Evolutionary conservation across 179 eudicot genomes (phyloP), one percentile per base, ranked within the genome.

Genomic region (Amaranthus tricolor): DNA sequence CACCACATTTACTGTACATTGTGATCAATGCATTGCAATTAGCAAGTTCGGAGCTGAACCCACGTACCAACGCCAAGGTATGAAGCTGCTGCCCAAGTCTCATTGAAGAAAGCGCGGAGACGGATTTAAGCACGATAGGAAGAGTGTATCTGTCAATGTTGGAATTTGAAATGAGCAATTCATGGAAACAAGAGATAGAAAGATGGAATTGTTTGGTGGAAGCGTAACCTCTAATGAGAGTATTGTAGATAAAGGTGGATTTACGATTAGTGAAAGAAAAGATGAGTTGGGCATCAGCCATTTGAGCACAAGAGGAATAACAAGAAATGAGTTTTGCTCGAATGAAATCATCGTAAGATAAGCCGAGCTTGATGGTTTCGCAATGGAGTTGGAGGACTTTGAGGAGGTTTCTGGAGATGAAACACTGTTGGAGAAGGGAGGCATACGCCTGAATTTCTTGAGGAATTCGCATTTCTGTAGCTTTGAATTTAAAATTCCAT

Each of bases 231-330:
- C 85, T 78, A 48, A 88, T 88, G 66, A 88, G 82, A 73, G 88
- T 79, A 66, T 88, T 85, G 81, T 76, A 88, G 55, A 82, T 82
- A 71, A 88, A 88, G 52, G 88, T 83, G n/a, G 88, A 74, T 64
- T 77, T 80, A 67, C 85, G 85, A 15, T 85, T 81, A 53, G 82
- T 78, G 60, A 61, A 73, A 9, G 87, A 80, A 75, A 85, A 88
- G 20, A 85, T 73, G 81, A 60, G 62, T 24, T 71, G 65, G 72
- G 92, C 89, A 48, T 82, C 82, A 21, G 53, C 40, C 79, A 86
- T 74, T 62, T 86, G 84, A 40, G 79, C 63, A 61, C 87, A 86
- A 15, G 84, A 49, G 21, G 88, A 66, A 80, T 88, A 88, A 11
- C 84, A 74, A 6, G 87, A 80, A 54, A 86, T 62, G 19, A 88